phyloP scores from a whole-genome alignment of 2,329 filamentous ascomycete species.

The Venturia pyrina region DNA sequence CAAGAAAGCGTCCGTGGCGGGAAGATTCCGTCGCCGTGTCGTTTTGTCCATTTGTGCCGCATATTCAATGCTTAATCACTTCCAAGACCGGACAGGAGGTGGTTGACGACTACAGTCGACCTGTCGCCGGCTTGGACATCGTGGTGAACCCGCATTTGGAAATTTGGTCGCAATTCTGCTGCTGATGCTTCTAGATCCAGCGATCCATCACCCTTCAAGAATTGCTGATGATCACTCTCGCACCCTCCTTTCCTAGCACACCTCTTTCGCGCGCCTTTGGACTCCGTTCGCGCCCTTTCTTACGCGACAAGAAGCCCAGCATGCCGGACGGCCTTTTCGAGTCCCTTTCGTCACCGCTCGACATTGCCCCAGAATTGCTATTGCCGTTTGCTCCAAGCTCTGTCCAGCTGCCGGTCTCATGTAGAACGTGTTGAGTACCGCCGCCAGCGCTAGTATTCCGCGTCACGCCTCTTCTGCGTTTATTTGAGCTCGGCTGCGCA shows the following conservation, averaged over 20 bases:
- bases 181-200: background rate
- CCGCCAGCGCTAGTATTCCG: slow-evolving; percentile 69
- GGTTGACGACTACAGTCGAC: background rate
- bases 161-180: background rate
- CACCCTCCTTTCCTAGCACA: slow-evolving; percentile 89
- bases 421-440: slow-evolving; percentile 83
- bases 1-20: background rate
- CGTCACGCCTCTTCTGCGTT: slow-evolving; percentile 40
- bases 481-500: background rate
- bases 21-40: background rate
- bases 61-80: background rate
- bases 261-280: slow-evolving; percentile 91
- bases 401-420: slow-evolving; percentile 83
- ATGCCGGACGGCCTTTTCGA: slow-evolving; percentile 61
- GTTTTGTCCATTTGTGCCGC: background rate
- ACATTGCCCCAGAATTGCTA: slow-evolving; percentile 43
- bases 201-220: background rate
- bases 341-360: slow-evolving; percentile 19
- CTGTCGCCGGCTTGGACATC: background rate
- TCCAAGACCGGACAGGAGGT: background rate
- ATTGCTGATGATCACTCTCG: slow-evolving; percentile 25
- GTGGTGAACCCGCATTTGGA: background rate
- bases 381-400: slow-evolving; percentile 70
- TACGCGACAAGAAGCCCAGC: slow-evolving; percentile 80
- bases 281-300: slow-evolving; percentile 82